Conservation (phyloP, 805 yeast genomes). For the Suhomyces xylopsoci region DNA sequence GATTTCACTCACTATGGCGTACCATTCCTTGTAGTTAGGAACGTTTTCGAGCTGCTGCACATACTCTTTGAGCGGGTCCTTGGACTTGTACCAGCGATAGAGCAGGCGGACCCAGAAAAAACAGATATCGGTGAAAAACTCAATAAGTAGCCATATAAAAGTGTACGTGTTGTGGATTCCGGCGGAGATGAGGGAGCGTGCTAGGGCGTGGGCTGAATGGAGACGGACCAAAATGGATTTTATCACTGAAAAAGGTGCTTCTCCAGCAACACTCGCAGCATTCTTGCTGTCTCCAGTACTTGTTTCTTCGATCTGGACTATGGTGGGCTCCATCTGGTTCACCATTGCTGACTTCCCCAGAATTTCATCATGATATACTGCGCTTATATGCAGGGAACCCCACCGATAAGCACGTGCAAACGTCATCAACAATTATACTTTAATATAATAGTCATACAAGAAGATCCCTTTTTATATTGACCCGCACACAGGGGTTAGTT, state of each 20-base stretch:
- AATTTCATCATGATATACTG: no score
- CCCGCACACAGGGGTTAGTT: no score
- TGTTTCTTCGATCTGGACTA: no score
- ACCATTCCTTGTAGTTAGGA: slow-evolving; percentile 70
- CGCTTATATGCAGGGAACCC: no score
- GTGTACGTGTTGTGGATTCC: slow-evolving; percentile 33
- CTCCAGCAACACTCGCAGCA: neutral
- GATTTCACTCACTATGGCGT: slow-evolving; percentile 46
- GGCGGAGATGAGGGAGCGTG: neutral
- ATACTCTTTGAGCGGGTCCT: slow-evolving; percentile 47
- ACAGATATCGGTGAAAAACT: slow-evolving; percentile 43
- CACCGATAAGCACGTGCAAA: no score
- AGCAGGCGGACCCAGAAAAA: slow-evolving; percentile 46
- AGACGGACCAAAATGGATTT: neutral
- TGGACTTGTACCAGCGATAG: slow-evolving; percentile 31
- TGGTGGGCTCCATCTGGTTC: no score
- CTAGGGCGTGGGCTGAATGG: neutral
- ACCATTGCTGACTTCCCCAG: no score
- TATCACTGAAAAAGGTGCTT: neutral
- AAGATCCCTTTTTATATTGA: no score
- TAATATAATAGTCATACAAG: no score
- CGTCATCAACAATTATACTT: no score
- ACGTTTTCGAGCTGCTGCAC: slow-evolving; percentile 50
- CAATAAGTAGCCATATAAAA: slow-evolving; percentile 40
- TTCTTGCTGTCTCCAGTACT: no score